A percentile compares a stretch with the other conserved stretches of the same genome.
Evolutionary conservation across 371 early-diverging fungal genomes (phyloP).

Genomic region (Rhizopus sp.): DNA sequence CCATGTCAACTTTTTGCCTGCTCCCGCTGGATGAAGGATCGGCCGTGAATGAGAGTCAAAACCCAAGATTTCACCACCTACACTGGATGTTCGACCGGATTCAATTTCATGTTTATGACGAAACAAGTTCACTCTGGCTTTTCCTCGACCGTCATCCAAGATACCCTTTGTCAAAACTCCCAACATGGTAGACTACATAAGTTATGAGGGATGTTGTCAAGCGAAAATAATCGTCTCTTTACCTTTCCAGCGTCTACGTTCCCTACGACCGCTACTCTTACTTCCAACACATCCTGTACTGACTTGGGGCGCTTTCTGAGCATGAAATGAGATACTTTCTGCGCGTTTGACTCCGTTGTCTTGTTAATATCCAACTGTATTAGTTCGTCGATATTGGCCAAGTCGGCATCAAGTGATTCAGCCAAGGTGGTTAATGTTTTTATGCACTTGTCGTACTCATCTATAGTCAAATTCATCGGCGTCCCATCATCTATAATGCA

Average conservation of each 20-base stretch:
- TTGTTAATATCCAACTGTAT: constrained; percentile 20
- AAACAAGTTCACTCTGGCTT: constrained; percentile 87
- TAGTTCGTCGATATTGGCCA: constrained; percentile 62
- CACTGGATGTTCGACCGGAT: constrained; percentile 86
- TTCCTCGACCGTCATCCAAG: constrained; percentile 93
- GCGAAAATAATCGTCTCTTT: too few relatives aligned
- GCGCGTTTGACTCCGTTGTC: not conserved
- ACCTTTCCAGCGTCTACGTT: constrained; percentile 83
- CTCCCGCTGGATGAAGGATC: constrained; percentile 34
- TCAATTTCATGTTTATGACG: constrained; percentile 94
- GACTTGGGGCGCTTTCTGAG: constrained; percentile 69
- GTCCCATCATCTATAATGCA: constrained; percentile 64
- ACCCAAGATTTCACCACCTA: constrained; percentile 89
- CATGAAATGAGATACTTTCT: constrained; percentile 55
- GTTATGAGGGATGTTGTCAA: too few relatives aligned
- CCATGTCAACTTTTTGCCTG: constrained; percentile 75
- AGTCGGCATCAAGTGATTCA: constrained; percentile 60
- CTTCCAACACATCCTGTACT: constrained; percentile 79
- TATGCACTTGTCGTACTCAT: constrained; percentile 56
- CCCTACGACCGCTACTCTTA: constrained; percentile 89
- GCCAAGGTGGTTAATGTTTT: constrained; percentile 49
- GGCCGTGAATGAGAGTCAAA: constrained; percentile 71
- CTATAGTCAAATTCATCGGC: constrained; percentile 64
- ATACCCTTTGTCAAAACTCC: constrained; percentile 90
- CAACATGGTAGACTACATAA: constrained; percentile 79